Percentiles rank a stretch among this genome's conserved stretches.
phyloP scores from a whole-genome alignment of 2,329 filamentous ascomycete genomes.

The Xylariomycetidae sp. region DNA sequence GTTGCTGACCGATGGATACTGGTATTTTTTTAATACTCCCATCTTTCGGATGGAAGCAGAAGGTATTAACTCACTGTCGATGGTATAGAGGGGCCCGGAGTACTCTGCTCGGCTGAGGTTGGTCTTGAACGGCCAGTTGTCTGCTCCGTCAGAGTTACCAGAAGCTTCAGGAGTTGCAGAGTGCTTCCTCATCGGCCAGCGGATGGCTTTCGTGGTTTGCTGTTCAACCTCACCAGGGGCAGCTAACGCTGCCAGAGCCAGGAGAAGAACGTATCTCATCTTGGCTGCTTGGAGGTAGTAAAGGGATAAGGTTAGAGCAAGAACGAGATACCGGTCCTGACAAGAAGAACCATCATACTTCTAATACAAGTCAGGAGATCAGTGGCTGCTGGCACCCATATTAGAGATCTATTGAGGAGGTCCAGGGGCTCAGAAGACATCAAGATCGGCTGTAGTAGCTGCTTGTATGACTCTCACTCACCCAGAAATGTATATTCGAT shows the following conservation, averaged over 20 bases:
- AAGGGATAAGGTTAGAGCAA: neutral
- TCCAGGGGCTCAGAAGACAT: no score
- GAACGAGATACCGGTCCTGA: neutral
- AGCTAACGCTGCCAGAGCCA: conserved; percentile 4
- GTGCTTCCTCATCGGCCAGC: no score
- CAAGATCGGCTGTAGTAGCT: no score
- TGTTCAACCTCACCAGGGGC: conserved; percentile 4
- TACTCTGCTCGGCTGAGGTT: conserved; percentile 11
- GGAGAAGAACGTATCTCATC: conserved; percentile 8
- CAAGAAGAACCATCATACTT: no score
- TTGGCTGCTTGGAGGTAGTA: neutral
- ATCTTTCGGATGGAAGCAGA: neutral
- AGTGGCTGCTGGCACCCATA: no score
- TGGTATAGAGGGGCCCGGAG: conserved; percentile 15
- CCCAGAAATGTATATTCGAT: no score
- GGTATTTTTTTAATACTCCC: neutral
- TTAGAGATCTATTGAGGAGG: no score
- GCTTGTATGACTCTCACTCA: no score
- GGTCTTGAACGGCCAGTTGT: conserved; percentile 5
- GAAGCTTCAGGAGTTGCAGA: no score
- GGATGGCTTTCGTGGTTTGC: conserved; percentile 3
- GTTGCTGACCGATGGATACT: conserved; percentile 14
- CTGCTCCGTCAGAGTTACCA: no score
- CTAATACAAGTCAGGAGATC: no score
- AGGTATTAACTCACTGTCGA: conserved; percentile 7